Evolutionary conservation across 495 filamentous ascomycete species (phyloP).

Genomic region (Podospora didyma): DNA sequence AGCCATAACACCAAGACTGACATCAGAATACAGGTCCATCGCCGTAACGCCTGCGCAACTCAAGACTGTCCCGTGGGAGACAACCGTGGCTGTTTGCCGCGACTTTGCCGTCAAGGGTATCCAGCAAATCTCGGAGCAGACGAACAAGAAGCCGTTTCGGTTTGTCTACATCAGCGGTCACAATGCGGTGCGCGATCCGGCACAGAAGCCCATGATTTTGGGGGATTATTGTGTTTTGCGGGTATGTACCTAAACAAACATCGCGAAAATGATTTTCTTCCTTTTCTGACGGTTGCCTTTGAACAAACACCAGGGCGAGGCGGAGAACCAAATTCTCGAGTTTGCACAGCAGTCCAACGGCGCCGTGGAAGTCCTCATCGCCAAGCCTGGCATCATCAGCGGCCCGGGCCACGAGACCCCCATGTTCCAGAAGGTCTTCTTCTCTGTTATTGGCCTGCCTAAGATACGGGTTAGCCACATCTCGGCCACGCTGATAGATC

Average conservation of each 20-base stretch:
- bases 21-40: too few relatives aligned
- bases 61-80: conserved; percentile 27
- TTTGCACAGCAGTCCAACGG: conserved; percentile 26
- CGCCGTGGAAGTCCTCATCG: conserved; percentile 33
- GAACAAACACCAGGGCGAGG: conserved; percentile 32
- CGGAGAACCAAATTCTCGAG: conserved; percentile 39
- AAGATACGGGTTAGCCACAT: conserved; percentile 36
- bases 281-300: neutral
- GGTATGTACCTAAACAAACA: conserved; percentile 14
- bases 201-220: conserved; percentile 32
- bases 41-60: conserved; percentile 38
- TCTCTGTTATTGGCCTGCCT: conserved; percentile 22
- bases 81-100: conserved; percentile 37
- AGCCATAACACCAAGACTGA: too few relatives aligned
- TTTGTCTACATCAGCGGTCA: conserved; percentile 48
- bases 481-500: conserved; percentile 41
- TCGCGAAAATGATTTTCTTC: neutral
- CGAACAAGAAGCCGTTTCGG: conserved; percentile 26
- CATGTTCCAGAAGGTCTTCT: neutral
- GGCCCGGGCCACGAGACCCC: conserved; percentile 10
- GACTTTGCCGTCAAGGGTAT: conserved; percentile 41
- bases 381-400: conserved; percentile 40
- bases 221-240: conserved; percentile 41
- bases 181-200: conserved; percentile 33
- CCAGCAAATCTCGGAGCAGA: conserved; percentile 28